A percentile compares a stretch with the other conserved stretches of the same genome.
Evolutionary conservation across 73 alveolate genomes (phyloP).

Genomic region (Blepharisma japonicum): DNA sequence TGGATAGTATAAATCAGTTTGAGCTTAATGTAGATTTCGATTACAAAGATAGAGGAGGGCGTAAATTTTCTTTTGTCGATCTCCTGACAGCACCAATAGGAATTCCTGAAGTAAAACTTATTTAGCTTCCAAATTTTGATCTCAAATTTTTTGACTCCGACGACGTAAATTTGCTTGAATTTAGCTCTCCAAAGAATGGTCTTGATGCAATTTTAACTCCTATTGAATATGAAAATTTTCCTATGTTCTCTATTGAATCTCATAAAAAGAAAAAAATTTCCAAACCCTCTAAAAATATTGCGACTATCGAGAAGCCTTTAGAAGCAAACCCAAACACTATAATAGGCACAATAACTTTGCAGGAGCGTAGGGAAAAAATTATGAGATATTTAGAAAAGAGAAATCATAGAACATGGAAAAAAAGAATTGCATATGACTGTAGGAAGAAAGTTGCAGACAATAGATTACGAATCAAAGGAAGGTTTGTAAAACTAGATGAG

Average conservation of each 20-base stretch:
- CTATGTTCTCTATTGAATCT: too few relatives aligned
- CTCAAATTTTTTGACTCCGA: background rate
- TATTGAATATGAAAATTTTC: too few relatives aligned
- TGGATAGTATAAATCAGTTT: too few relatives aligned
- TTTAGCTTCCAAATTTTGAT: background rate
- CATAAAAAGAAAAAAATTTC: too few relatives aligned
- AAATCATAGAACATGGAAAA: conserved; percentile 43
- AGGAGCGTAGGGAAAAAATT: conserved; percentile 16
- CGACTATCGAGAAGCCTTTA: too few relatives aligned
- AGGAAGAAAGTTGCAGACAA: conserved; percentile 48
- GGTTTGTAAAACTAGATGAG: conserved; percentile 23
- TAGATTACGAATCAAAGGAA: conserved; percentile 38
- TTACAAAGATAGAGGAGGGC: too few relatives aligned
- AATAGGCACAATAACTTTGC: too few relatives aligned
- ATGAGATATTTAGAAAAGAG: conserved; percentile 45
- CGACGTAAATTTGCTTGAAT: background rate
- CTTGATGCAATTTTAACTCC: too few relatives aligned
- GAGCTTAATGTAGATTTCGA: too few relatives aligned
- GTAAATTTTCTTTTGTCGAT: background rate
- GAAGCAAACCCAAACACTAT: too few relatives aligned
- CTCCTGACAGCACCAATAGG: background rate
- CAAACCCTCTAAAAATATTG: too few relatives aligned
- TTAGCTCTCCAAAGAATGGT: too few relatives aligned
- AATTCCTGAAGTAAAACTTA: background rate
- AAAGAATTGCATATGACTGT: conserved; percentile 36